Base-by-base conservation (phyloP, 1,284 basidiomycete species). In the Ceratobasidium sp. region DNA sequence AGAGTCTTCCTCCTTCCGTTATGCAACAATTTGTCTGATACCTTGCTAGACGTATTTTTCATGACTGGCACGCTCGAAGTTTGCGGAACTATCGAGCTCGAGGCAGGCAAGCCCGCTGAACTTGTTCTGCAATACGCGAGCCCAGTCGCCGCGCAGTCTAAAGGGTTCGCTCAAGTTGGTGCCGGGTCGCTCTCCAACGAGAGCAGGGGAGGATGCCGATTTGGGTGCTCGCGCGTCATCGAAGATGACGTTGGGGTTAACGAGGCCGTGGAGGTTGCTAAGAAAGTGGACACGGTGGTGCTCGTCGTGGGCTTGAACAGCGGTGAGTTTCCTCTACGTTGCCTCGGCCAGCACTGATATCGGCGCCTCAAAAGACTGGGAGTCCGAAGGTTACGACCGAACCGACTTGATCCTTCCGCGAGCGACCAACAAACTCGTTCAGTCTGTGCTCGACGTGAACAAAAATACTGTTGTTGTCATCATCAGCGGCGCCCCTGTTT, bases 361-460 rank as follows among this genome's bases (percentile, higher is more conserved):
- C 14, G 0, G 38, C 6, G 12, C 18, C 14, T 14, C 48, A 16
- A 30, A 85, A 0, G 87, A 88, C 78, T 89, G 87, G 88, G 88
- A 90, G 79, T 86, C 85, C 69, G 88, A 90, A 79, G 87, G 88
- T 6, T 88, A 88, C 73, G 88, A 91, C 75, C 81, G 89, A 33
- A 84, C 85, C 6, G 83, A 83, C 0, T 80, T 90, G 49, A 78
- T 83, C 54, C 81, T 90, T 77, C 88, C 88, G 62, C 86, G 87
- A 5, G 79, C 56, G 42, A 72, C 70, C 5, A 83, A 83, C 51
- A 72, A 66, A 23, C 74, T 76, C n/a, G 70, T 76, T 21, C 46
- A 71, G n/a, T 72, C 74, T 54, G 79, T 81, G 12, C 78, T 80
- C 6, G 73, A 76, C 14, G 73, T 63, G 30, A 75, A 75, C 70